These are phyloP conservation scores for Erodium moschatum DNA, from an alignment of 441 rosid genomes.

Conservation along the genomic window DNA sequence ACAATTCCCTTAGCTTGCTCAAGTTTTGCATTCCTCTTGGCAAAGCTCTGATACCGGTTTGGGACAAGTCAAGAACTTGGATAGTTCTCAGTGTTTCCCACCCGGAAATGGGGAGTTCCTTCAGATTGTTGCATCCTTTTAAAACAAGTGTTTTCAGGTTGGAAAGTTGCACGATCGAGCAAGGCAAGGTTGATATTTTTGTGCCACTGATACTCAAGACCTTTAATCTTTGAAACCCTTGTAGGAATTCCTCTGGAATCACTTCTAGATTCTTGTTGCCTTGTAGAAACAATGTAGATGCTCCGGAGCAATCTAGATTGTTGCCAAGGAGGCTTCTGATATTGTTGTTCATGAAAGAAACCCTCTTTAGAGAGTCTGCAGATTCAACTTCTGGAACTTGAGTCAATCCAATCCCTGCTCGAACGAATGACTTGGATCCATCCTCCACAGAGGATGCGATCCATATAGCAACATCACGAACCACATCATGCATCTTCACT, in stretches of 20 bases:
- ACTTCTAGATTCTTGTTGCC: slow-evolving; percentile 23
- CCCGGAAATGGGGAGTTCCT: slow-evolving; percentile 19
- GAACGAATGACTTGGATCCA: slow-evolving; percentile 27
- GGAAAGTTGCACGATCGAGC: slow-evolving; percentile 18
- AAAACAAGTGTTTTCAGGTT: slow-evolving; percentile 28
- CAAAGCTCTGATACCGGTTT: slow-evolving; percentile 23
- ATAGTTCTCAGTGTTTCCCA: slow-evolving; percentile 25
- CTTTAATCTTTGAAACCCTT: slow-evolving; percentile 22
- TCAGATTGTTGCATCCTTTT: slow-evolving; percentile 26
- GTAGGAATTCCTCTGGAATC: slow-evolving; percentile 19
- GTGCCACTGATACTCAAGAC: slow-evolving; percentile 27
- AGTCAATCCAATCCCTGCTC: slow-evolving; percentile 23
- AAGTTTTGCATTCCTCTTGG: slow-evolving; percentile 27
- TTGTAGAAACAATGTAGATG: slow-evolving; percentile 25
- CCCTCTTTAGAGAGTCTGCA: slow-evolving; percentile 20
- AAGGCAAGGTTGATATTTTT: slow-evolving; percentile 21
- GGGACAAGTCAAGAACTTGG: slow-evolving; percentile 32
- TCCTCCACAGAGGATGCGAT: slow-evolving; percentile 22
- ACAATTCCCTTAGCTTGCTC: slow-evolving; percentile 23
- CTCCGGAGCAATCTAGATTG: slow-evolving; percentile 11
- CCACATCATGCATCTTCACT: slow-evolving; percentile 36
- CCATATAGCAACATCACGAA: slow-evolving; percentile 38
- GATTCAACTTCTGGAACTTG: slow-evolving; percentile 23
- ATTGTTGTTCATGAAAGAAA: slow-evolving; percentile 31
- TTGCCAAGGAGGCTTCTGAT: not conserved